phyloP scores from a whole-genome alignment of 495 filamentous ascomycete genomes.

The Lophiostoma macrostomum region DNA sequence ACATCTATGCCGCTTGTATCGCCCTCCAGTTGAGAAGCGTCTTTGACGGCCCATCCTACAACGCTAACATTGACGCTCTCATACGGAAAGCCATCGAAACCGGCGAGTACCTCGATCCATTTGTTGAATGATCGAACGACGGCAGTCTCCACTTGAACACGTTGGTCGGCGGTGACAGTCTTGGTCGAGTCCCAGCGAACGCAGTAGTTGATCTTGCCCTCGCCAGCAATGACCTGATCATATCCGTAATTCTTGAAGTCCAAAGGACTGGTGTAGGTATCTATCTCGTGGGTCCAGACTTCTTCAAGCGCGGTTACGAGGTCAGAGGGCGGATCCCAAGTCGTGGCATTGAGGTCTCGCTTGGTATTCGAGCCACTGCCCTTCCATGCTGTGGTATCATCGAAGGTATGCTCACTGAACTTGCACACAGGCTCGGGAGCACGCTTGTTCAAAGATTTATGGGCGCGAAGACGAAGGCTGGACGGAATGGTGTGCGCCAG shows the following conservation, averaged over 20 bases:
- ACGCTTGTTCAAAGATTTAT: no score
- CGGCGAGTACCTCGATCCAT: slow-evolving; percentile 4
- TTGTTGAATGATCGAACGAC: neutral
- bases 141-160: slow-evolving; percentile 1
- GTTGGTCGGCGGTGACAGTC: neutral
- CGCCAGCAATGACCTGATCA: slow-evolving; percentile 3
- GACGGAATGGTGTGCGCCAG: neutral
- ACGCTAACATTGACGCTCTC: slow-evolving; percentile 6
- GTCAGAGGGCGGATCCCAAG: slow-evolving; percentile 6
- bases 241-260: slow-evolving; percentile 11
- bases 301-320: slow-evolving; percentile 7
- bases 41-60: slow-evolving; percentile 7
- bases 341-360: neutral
- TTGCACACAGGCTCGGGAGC: neutral
- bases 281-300: slow-evolving; percentile 11
- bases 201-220: slow-evolving; percentile 10
- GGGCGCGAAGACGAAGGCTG: neutral
- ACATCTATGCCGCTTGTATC: slow-evolving; percentile 3
- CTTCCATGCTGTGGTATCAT: neutral
- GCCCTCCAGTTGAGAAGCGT: neutral
- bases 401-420: neutral
- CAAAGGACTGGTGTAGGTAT: neutral
- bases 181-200: slow-evolving; percentile 4
- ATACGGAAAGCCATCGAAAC: slow-evolving; percentile 7
- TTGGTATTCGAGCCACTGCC: neutral